These are phyloP conservation scores for Naegleria lovaniensis DNA, from an alignment of 208 protist species.

Conservation along the genomic window DNA sequence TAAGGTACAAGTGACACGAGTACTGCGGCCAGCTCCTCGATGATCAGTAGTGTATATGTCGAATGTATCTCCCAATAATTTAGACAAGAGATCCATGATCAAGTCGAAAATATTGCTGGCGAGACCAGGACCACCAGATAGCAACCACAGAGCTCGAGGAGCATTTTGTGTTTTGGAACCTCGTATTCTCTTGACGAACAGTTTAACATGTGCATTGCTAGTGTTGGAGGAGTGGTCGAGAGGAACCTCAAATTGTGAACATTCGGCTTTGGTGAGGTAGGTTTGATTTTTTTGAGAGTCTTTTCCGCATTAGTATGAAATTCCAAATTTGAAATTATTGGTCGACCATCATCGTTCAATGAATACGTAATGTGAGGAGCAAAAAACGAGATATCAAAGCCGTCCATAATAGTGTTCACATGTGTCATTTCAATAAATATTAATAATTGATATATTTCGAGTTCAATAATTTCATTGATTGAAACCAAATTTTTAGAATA, in stretches of 20 bases:
- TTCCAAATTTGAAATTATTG: too few species aligned
- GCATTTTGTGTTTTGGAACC: neutral
- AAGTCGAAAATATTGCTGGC: neutral
- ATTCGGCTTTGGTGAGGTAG: neutral
- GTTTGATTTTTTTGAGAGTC: neutral
- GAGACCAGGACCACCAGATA: neutral
- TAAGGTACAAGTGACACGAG: neutral
- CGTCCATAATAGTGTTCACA: too few species aligned
- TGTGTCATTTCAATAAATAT: too few species aligned
- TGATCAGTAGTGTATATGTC: constrained; percentile 14
- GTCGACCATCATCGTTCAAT: too few species aligned
- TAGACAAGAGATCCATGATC: neutral
- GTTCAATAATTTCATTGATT: too few species aligned
- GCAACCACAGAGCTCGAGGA: too few species aligned
- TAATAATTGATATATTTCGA: too few species aligned
- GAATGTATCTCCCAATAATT: neutral
- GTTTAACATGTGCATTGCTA: neutral
- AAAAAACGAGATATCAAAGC: too few species aligned
- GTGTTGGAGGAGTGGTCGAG: neutral
- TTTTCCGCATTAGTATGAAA: too few species aligned
- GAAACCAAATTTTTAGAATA: too few species aligned
- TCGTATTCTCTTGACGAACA: constrained; percentile 12
- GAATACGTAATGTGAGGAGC: too few species aligned
- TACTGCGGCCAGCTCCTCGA: neutral
- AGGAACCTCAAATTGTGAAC: neutral